Evolutionary conservation across 2,329 filamentous ascomycete genomes (phyloP).

Genomic region (Nemania serpens): DNA sequence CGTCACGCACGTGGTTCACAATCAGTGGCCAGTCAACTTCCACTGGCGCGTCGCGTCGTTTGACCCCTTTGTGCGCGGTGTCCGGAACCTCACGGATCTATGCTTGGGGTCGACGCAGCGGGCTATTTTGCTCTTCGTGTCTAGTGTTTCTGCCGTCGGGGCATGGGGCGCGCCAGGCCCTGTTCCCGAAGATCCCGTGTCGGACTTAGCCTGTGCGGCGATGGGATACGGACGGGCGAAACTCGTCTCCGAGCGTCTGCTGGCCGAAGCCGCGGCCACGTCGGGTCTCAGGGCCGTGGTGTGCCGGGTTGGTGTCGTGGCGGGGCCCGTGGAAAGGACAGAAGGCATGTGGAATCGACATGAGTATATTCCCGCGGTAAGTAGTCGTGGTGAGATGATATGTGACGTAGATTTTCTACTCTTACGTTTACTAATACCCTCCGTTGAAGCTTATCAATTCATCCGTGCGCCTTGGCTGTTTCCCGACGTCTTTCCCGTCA

Average conservation of each 20-base stretch:
- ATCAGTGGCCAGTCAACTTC: conserved; percentile 47
- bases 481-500: conserved; percentile 5
- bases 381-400: not conserved
- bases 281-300: conserved; percentile 4
- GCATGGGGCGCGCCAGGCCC: not conserved
- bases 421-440: not conserved
- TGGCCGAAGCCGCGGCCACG: not conserved
- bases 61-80: conserved; percentile 25
- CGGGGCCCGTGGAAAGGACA: not conserved
- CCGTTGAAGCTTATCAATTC: conserved; percentile 3
- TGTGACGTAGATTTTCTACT: not conserved
- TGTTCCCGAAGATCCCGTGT: not conserved
- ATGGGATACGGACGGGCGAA: conserved; percentile 3
- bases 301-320: conserved; percentile 7
- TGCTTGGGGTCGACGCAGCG: not conserved
- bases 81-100: conserved; percentile 3
- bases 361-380: conserved; percentile 11
- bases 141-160: conserved; percentile 2
- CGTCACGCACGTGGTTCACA: conserved; percentile 31
- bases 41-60: conserved; percentile 41
- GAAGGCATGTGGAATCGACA: conserved; percentile 15
- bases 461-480: conserved; percentile 3
- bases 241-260: conserved; percentile 5
- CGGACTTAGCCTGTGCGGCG: not conserved
- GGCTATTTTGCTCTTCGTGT: not conserved